Conservation (phyloP, 805 yeast species). For the Kuraishia hungarica region DNA sequence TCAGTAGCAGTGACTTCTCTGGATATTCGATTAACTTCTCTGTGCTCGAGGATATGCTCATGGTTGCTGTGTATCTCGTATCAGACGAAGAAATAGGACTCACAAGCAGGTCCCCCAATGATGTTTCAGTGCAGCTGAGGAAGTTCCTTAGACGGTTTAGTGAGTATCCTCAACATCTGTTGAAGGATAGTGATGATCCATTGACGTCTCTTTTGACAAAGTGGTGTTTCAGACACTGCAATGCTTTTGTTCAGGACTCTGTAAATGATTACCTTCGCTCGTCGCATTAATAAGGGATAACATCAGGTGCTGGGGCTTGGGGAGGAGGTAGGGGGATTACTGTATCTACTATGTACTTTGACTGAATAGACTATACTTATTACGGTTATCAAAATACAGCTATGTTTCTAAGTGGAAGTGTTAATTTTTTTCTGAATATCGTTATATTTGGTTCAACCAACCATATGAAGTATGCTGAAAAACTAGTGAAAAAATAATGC, state of each 20-base stretch:
- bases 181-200: conserved; percentile 1
- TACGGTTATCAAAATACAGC: not conserved
- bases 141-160: not conserved
- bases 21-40: not conserved
- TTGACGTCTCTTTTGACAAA: conserved; percentile 7
- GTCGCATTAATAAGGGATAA: not conserved
- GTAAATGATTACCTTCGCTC: not conserved
- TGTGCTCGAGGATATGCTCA: not conserved
- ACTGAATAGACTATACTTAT: no score
- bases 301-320: no score
- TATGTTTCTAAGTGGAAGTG: not conserved
- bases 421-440: not conserved
- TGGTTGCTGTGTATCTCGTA: not conserved
- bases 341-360: no score
- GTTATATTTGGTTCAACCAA: not conserved
- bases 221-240: conserved; percentile 8
- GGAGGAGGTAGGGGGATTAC: no score
- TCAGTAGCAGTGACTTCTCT: not conserved
- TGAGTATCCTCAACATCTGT: not conserved
- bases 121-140: not conserved
- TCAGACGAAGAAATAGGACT: not conserved
- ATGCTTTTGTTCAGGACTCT: conserved; percentile 2
- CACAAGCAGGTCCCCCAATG: not conserved
- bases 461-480: not conserved
- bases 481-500: not conserved